These are phyloP conservation scores for Tulasnella sp. DNA, from an alignment of 768 basidiomycete genomes.

Conservation along the genomic window DNA sequence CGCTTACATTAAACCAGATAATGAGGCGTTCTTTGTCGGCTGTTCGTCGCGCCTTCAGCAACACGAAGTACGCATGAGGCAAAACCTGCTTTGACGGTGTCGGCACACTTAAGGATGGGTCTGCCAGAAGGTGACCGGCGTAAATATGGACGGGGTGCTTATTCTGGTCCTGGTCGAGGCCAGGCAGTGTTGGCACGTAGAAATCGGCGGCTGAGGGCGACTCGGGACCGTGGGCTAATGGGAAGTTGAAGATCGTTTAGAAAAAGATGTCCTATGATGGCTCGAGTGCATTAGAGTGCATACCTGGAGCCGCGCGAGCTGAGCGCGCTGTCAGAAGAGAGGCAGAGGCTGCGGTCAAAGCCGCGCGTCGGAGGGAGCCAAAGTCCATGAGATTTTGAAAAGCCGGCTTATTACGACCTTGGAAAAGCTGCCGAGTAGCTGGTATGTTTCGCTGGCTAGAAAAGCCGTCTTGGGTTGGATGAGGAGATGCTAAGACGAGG, in stretches of 20 bases:
- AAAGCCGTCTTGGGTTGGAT: background rate
- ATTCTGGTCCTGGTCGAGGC: conserved; percentile 60
- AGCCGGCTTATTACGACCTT: background rate
- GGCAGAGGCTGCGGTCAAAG: background rate
- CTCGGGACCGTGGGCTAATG: background rate
- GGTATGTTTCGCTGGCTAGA: background rate
- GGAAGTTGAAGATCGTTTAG: background rate
- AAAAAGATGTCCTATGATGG: background rate
- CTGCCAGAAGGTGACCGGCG: conserved; percentile 80
- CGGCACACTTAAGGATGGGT: conserved; percentile 54
- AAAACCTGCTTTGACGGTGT: conserved; percentile 54
- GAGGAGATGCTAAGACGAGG: background rate
- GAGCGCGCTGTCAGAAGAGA: conserved; percentile 16
- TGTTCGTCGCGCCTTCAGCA: conserved; percentile 77
- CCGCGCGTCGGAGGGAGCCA: background rate
- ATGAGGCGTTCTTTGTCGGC: conserved; percentile 89
- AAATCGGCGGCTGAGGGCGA: conserved; percentile 64
- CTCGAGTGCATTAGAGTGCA: background rate
- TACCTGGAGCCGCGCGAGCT: conserved; percentile 10
- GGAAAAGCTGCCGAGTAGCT: background rate
- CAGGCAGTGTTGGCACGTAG: conserved; percentile 73
- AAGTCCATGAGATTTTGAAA: background rate
- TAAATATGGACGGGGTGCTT: conserved; percentile 68
- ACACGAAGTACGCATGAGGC: conserved; percentile 81
- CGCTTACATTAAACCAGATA: conserved; percentile 96